These are phyloP conservation scores for Metahyphopichia silvanorum DNA, from an alignment of 805 yeast species.

Conservation along the genomic window DNA sequence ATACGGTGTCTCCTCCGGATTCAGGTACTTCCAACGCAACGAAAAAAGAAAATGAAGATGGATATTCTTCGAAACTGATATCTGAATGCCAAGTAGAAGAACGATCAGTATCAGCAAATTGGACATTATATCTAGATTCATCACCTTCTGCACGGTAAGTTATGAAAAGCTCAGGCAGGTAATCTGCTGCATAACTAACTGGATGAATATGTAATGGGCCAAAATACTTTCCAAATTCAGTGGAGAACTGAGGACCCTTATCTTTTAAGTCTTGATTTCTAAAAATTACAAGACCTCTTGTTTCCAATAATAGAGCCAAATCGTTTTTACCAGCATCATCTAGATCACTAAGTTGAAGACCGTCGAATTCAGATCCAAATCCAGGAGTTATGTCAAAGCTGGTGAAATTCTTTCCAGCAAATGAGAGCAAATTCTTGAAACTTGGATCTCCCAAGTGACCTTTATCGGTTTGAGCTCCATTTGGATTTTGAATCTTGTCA, in stretches of 20 bases:
- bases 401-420: slow-evolving; percentile 8
- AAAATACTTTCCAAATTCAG: slow-evolving; percentile 18
- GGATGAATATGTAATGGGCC: slow-evolving; percentile 28
- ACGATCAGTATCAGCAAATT: slow-evolving; percentile 11
- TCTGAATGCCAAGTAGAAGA: slow-evolving; percentile 21
- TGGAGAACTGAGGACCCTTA: slow-evolving; percentile 19
- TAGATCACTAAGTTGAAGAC: slow-evolving; percentile 22
- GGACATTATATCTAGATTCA: slow-evolving; percentile 10
- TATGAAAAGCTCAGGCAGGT: slow-evolving; percentile 19
- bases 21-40: slow-evolving; percentile 24
- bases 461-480: slow-evolving; percentile 20
- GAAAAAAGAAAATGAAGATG: slow-evolving; percentile 21
- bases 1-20: slow-evolving; percentile 26
- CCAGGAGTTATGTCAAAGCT: slow-evolving; percentile 21
- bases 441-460: slow-evolving; percentile 22
- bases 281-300: slow-evolving; percentile 23
- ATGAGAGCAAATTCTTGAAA: slow-evolving; percentile 16
- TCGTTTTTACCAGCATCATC: slow-evolving; percentile 23
- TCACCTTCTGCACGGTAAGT: slow-evolving; percentile 21
- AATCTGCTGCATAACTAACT: slow-evolving; percentile 15
- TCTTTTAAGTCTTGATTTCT: slow-evolving; percentile 24
- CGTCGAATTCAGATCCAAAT: slow-evolving; percentile 23
- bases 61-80: slow-evolving; percentile 21
- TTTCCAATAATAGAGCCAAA: slow-evolving; percentile 21
- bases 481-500: slow-evolving; percentile 14